A percentile compares a stretch with the other conserved stretches of the same genome.
Conservation (phyloP, 495 filamentous ascomycete species). For the Evernia prunastri region DNA sequence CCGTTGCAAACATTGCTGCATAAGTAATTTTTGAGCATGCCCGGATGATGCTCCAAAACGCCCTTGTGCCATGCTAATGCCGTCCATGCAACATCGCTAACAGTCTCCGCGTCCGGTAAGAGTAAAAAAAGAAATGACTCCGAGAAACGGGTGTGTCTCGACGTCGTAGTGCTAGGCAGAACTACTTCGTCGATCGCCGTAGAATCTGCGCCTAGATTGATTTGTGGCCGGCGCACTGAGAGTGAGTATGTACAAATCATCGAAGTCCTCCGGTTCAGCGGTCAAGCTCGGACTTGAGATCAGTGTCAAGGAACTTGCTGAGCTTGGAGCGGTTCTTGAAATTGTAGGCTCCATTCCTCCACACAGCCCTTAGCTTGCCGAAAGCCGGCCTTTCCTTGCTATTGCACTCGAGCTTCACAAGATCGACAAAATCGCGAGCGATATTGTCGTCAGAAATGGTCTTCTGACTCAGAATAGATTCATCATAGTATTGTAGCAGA, state of each 20-base stretch:
- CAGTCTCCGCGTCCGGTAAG: slow-evolving; percentile 8
- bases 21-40: slow-evolving; percentile 1
- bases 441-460: slow-evolving; percentile 43
- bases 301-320: slow-evolving; percentile 25
- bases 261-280: slow-evolving; percentile 12
- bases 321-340: slow-evolving; percentile 49
- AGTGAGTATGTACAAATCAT: slow-evolving; percentile 2
- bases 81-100: slow-evolving; percentile 8
- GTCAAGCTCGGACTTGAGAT: slow-evolving; percentile 27
- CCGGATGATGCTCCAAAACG: slow-evolving; percentile 14
- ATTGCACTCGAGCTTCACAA: slow-evolving; percentile 41
- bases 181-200: neutral
- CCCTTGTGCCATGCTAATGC: slow-evolving; percentile 18
- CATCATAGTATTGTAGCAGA: slow-evolving; percentile 54
- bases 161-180: neutral
- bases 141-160: neutral
- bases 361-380: slow-evolving; percentile 43
- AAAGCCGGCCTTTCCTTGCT: slow-evolving; percentile 40
- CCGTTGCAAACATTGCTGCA: slow-evolving; percentile 16
- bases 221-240: neutral
- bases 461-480: slow-evolving; percentile 44
- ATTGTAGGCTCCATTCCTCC: slow-evolving; percentile 49
- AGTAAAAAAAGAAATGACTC: neutral
- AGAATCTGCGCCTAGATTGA: neutral
- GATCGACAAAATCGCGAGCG: slow-evolving; percentile 46